Evolutionary conservation across 768 basidiomycete species (phyloP).

Genomic region (Leccinum disarticulatum): DNA sequence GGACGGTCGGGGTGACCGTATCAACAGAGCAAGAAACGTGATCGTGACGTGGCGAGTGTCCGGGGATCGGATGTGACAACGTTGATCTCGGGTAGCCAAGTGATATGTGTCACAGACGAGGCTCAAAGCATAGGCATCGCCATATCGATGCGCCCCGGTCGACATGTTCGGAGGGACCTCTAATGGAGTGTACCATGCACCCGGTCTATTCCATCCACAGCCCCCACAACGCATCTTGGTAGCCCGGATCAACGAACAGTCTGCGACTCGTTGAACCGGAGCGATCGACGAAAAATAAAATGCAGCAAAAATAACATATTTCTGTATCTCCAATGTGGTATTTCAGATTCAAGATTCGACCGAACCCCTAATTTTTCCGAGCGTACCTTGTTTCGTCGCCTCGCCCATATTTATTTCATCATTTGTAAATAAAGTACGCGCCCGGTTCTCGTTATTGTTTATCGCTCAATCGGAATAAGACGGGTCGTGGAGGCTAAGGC

Average conservation of each 20-base stretch:
- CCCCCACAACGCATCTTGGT: not conserved
- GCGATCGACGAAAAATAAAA: not conserved
- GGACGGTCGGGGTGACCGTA: slow-evolving; percentile 13
- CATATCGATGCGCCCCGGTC: not conserved
- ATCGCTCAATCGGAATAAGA: slow-evolving; percentile 11
- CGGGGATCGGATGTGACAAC: slow-evolving; percentile 9
- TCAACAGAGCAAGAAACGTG: slow-evolving; percentile 14
- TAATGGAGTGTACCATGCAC: not conserved
- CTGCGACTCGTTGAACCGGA: too few relatives aligned
- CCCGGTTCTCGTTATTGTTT: not conserved
- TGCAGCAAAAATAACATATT: not conserved
- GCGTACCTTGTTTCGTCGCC: not conserved
- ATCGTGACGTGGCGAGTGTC: slow-evolving; percentile 20
- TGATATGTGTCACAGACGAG: slow-evolving; percentile 1
- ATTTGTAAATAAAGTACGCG: not conserved
- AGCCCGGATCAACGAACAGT: not conserved
- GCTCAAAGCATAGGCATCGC: not conserved
- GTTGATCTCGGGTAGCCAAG: slow-evolving; percentile 13
- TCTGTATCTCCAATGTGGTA: not conserved
- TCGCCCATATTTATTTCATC: not conserved
- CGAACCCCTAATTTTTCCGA: not conserved
- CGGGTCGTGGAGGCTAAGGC: slow-evolving; percentile 1
- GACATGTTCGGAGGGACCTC: not conserved
- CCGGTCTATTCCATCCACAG: not conserved
- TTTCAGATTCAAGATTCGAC: not conserved